Evolutionary conservation across 768 basidiomycete species (phyloP), one percentile per base, ranked within the genome.

Genomic region (Boletus rubescentipes): DNA sequence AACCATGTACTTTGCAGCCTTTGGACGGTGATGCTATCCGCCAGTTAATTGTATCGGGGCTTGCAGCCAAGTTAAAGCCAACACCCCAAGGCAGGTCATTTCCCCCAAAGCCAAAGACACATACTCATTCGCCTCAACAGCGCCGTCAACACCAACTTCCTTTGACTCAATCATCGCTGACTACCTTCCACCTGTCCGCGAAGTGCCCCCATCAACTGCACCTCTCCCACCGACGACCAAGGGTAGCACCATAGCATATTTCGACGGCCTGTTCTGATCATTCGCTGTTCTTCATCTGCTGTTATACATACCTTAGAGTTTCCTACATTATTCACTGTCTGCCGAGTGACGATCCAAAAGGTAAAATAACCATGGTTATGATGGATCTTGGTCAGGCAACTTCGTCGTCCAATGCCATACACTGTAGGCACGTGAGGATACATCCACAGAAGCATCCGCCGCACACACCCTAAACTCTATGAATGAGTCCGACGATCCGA

Each of bases 381-480:
- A 51, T 16, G 20, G 12, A 2, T 6, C 16, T 26, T 10, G 20
- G 5, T 65, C 55, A 67, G 15, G 62, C 67, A n/a, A 58, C 61
- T 26, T 61, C 60, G 9, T 72, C 69, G 43, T 71, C 71, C 53
- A 70, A 59, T 48, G 69, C 45, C 59, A 70, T 47, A 35, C 71
- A 70, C 69, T 72, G 34, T 31, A 29, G 9, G 11, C 18, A 38
- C 10, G 39, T 70, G 39, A 70, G 54, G 40, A 3, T 42, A 31
- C 16, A 31, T 40, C 35, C n/a, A 16, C 26, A 3, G 9, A 44
- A 35, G 9, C 5, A 30, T 43, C 8, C 38, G 15, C 15, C 20
- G 32, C 15, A 76, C 88, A 66, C 61, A 95, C 94, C 71, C 88
- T 79, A 67, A 94, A 95, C 63, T 96, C 93, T 46, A 96, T 85